These are phyloP conservation scores for Xanthoconium separans DNA, from an alignment of 1,284 basidiomycete species.

Conservation along the genomic window DNA sequence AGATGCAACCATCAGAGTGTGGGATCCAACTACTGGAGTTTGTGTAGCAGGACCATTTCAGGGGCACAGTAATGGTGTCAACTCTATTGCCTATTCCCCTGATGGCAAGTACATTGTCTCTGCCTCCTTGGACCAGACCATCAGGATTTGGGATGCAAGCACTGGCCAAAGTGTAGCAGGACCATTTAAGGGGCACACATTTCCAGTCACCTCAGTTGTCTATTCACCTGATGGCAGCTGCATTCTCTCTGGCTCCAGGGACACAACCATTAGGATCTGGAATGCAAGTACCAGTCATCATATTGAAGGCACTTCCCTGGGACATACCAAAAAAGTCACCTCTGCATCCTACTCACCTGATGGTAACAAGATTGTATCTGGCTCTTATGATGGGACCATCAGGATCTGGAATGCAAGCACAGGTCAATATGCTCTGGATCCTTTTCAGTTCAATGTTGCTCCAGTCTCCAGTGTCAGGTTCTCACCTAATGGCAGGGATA, in stretches of 20 bases:
- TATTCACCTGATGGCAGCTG: slow-evolving; percentile 20
- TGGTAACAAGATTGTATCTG: slow-evolving; percentile 13
- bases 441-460: neutral
- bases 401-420: slow-evolving; percentile 1
- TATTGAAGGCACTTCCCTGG: neutral
- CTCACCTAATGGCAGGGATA: slow-evolving; percentile 15
- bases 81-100: slow-evolving; percentile 19
- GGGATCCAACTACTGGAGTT: too few relatives aligned
- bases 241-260: slow-evolving; percentile 17
- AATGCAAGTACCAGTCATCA: slow-evolving; percentile 8
- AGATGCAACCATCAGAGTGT: too few relatives aligned
- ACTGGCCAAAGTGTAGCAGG: slow-evolving; percentile 13
- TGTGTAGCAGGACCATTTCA: neutral
- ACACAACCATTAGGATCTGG: slow-evolving; percentile 16
- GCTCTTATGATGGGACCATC: slow-evolving; percentile 6
- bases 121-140: slow-evolving; percentile 3
- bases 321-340: neutral
- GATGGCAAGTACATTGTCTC: slow-evolving; percentile 8
- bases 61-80: neutral
- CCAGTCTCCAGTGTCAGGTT: neutral
- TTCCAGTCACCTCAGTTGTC: slow-evolving; percentile 8
- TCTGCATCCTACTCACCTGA: neutral
- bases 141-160: slow-evolving; percentile 14
- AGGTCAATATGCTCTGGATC: slow-evolving; percentile 7
- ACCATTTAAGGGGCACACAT: slow-evolving; percentile 5